Conservation (phyloP, 140 eudicot species). For the Oenanthe javanica region DNA sequence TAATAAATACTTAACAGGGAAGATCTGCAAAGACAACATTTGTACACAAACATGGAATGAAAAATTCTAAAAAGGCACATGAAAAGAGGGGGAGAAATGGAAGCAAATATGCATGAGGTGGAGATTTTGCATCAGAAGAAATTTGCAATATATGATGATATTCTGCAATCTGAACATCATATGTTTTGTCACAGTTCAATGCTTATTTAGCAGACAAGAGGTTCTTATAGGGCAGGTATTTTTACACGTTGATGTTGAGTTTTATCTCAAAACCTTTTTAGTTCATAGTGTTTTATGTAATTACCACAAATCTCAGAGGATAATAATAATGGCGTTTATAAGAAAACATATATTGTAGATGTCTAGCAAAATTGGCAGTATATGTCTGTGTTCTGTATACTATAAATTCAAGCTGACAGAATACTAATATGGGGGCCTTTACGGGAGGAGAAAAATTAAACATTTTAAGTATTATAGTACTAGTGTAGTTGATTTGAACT, state of each 20-base stretch:
- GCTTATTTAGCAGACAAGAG: neutral
- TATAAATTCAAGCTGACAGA: neutral
- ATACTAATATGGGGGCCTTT: neutral
- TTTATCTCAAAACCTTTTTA: neutral
- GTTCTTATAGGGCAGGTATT: neutral
- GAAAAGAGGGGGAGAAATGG: neutral
- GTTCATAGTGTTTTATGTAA: no score
- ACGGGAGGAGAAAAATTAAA: neutral
- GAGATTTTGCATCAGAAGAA: neutral
- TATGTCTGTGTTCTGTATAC: neutral
- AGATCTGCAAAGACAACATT: neutral
- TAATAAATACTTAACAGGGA: slow-evolving; percentile 5
- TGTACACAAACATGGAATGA: neutral
- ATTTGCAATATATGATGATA: neutral
- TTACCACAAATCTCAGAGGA: neutral
- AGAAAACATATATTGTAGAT: neutral
- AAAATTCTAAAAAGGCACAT: neutral
- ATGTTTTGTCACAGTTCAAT: neutral
- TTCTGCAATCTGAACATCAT: neutral
- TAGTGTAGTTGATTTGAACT: neutral
- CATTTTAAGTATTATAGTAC: neutral
- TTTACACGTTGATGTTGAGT: neutral
- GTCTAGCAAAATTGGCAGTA: neutral
- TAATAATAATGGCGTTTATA: neutral
- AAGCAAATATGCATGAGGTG: neutral